These are phyloP conservation scores for Aspergillus sp. DNA, from an alignment of 2,329 filamentous ascomycete genomes.

Conservation along the genomic window DNA sequence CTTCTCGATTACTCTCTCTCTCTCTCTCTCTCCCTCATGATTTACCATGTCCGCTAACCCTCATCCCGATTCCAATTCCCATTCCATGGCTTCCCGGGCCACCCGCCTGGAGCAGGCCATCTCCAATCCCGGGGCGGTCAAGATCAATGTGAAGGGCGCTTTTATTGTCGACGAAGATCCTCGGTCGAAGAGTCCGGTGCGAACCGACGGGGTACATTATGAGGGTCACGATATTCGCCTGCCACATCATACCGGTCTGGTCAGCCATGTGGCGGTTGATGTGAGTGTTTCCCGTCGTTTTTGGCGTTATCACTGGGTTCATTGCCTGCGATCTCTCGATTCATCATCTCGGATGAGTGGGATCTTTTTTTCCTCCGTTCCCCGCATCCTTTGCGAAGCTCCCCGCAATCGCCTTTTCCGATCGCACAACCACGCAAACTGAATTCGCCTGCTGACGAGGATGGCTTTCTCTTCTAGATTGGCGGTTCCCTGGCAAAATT, in stretches of 20 bases:
- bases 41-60: conserved; percentile 32
- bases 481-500: conserved; percentile 94
- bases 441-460: conserved; percentile 7
- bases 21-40: conserved; percentile 7
- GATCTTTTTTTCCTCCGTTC: conserved; percentile 20
- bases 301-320: conserved; percentile 13
- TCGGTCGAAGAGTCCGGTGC: conserved; percentile 48
- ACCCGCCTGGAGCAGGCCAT: conserved; percentile 47
- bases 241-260: conserved; percentile 89
- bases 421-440: conserved; percentile 5
- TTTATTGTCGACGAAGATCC: conserved; percentile 88
- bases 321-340: background rate
- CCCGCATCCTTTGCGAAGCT: conserved; percentile 24
- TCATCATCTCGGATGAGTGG: background rate
- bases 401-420: conserved; percentile 27
- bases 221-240: conserved; percentile 93
- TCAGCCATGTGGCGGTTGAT: conserved; percentile 96
- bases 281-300: conserved; percentile 53
- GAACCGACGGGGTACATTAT: conserved; percentile 59
- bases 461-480: conserved; percentile 60
- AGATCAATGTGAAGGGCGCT: conserved; percentile 94
- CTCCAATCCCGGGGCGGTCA: conserved; percentile 65
- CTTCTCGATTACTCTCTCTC: conserved; percentile 16
- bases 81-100: conserved; percentile 13
- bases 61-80: conserved; percentile 8